phyloP scores from a whole-genome alignment of 163 green algal species.

The Scenedesmus sp. region DNA sequence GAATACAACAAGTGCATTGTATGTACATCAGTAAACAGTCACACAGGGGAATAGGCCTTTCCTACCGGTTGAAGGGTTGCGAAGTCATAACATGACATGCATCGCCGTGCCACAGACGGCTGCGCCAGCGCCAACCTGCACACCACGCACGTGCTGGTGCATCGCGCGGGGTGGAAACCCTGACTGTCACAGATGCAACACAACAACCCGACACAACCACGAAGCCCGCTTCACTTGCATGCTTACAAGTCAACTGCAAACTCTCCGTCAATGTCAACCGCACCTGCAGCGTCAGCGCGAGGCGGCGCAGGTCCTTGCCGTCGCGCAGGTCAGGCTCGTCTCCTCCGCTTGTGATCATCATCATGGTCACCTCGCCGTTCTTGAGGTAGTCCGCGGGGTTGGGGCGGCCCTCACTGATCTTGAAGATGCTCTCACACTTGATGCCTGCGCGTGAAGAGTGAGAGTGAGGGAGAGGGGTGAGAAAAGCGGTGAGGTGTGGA shows the following conservation, averaged over 20 bases:
- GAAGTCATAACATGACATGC: not conserved
- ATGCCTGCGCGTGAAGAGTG: constrained; percentile 58
- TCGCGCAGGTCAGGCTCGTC: constrained; percentile 91
- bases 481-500: not conserved
- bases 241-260: not conserved
- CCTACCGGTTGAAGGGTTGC: too few species aligned
- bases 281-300: constrained; percentile 88
- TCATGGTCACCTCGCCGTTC: constrained; percentile 89
- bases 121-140: too few species aligned
- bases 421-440: constrained; percentile 87
- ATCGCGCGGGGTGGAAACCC: too few species aligned
- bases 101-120: too few species aligned
- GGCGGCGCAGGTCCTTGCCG: constrained; percentile 92
- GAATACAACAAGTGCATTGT: constrained; percentile 59
- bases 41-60: too few species aligned
- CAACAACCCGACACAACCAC: too few species aligned
- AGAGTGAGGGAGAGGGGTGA: not conserved
- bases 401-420: constrained; percentile 97
- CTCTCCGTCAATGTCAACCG: not conserved
- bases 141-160: too few species aligned
- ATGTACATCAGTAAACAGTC: too few species aligned
- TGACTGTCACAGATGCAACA: too few species aligned
- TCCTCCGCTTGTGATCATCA: constrained; percentile 88
- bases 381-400: constrained; percentile 89
- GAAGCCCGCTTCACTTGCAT: too few species aligned